Evolutionary conservation across 371 early-diverging fungal species (phyloP), one percentile per base, ranked within the genome.

Genomic region (Mortierella sp.): DNA sequence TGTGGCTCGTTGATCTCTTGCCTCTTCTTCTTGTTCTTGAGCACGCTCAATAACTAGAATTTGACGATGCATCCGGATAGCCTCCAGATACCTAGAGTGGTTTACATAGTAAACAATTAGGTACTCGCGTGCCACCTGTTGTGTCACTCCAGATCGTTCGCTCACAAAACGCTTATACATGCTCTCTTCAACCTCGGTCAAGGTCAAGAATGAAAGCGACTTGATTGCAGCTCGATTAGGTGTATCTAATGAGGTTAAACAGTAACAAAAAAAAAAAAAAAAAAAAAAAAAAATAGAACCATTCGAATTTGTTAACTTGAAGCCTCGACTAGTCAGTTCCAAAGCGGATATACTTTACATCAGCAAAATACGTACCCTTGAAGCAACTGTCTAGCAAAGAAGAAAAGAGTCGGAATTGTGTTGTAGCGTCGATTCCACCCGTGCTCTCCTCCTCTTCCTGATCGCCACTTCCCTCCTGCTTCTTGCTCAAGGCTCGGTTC

Each of bases 21-120:
- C 67, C 45, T 75, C 70, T 5, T 66, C 70, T 21, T 73, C 79
- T 30, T 69, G 58, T 18, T 66, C 73, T 37, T 37, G 37, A 37
- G 37, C 37, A 4, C 50, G 56, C 57, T 79, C 80, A 26, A 60
- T 46, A 7, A 26, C 52, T 37, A 72, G 52, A 9, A 73, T 48
- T 45, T 66, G 61, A 28, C 64, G 73, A 30, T 79, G 80, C 67
- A 79, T 59, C n/a, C 74, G 73, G 26, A 79, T 72, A n/a, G 80
- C 80, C 30, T 79, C 80, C 64, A 73, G 50, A 25, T 63, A 70
- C 14, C 80, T 66, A 4, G 73, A 69, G 45, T 73, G 80, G 57
- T 66, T 73, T 57, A 79, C 73, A 53, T 70, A 79, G 58, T 73
- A 73, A 67, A 79, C 69, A 57, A 73, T 73, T 46, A 79, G 30